These are phyloP conservation scores for Xerophyta viscosa DNA, from an alignment of 106 monocot genomes.

Conservation along the genomic window DNA sequence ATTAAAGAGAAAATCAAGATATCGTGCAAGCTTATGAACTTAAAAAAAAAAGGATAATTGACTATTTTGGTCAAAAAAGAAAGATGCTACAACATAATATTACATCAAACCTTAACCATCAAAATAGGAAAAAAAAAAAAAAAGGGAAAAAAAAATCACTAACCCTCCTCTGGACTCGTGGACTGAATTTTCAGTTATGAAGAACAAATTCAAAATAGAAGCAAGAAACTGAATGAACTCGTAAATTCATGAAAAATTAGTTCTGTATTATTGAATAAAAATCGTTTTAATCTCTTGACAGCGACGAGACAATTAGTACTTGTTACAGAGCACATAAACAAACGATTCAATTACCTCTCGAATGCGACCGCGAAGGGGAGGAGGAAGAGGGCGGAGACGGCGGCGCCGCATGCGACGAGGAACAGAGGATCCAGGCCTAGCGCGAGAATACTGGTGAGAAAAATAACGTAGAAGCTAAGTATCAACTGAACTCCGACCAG, in stretches of 20 bases:
- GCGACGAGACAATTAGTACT: too few relatives aligned
- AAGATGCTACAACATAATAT: too few relatives aligned
- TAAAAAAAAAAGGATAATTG: too few relatives aligned
- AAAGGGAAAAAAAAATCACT: too few relatives aligned
- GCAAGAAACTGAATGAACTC: background rate
- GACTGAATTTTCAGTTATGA: background rate
- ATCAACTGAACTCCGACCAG: conserved; percentile 25
- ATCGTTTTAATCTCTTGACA: too few relatives aligned
- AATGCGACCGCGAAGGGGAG: conserved; percentile 44
- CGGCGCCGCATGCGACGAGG: conserved; percentile 18
- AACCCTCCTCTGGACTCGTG: too few relatives aligned
- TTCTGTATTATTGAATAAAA: background rate
- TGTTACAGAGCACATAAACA: too few relatives aligned
- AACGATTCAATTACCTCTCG: conserved; percentile 26
- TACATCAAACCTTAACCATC: too few relatives aligned
- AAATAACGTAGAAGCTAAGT: conserved; percentile 19
- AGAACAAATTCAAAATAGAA: background rate
- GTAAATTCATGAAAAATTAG: background rate
- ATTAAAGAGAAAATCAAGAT: too few relatives aligned
- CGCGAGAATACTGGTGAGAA: conserved; percentile 18
- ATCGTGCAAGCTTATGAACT: too few relatives aligned
- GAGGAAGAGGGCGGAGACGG: conserved; percentile 19
- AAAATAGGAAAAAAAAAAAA: too few relatives aligned
- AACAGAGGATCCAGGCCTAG: conserved; percentile 30
- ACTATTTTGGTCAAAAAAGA: too few relatives aligned